Percentiles rank a stretch among this genome's conserved stretches.
phyloP scores from a whole-genome alignment of 225 moss, liverwort and hornwort species.

The Rhytidiadelphus loreus region DNA sequence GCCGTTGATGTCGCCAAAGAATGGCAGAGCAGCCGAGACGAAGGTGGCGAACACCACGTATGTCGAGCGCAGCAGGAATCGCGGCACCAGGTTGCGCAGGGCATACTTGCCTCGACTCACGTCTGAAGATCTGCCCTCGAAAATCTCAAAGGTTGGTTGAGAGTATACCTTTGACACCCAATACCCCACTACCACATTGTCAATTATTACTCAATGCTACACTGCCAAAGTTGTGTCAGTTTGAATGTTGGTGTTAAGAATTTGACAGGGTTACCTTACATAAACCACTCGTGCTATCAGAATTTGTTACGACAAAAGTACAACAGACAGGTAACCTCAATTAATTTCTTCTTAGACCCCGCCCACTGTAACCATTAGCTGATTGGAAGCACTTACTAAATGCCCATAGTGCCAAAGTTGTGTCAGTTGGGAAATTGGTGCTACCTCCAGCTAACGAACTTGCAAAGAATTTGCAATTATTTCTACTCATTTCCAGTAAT shows the following conservation, averaged over 20 bases:
- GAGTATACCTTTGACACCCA: conserved; percentile 35
- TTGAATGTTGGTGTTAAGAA: neutral
- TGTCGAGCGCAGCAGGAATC: conserved; percentile 27
- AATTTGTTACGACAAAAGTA: neutral
- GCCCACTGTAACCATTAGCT: neutral
- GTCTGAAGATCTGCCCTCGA: conserved; percentile 36
- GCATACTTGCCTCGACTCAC: conserved; percentile 30
- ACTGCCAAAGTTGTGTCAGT: neutral
- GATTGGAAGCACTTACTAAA: neutral
- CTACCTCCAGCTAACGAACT: neutral
- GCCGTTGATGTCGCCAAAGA: conserved; percentile 56
- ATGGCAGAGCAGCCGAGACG: conserved; percentile 56
- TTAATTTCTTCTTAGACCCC: neutral
- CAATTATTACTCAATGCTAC: neutral
- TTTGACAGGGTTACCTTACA: neutral
- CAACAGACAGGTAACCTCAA: neutral
- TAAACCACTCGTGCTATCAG: neutral
- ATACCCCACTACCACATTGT: neutral
- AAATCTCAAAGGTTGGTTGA: conserved; percentile 63
- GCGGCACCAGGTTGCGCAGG: conserved; percentile 33
- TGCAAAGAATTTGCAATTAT: neutral
- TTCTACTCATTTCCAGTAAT: neutral
- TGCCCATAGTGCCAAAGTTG: neutral
- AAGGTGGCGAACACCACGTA: conserved; percentile 41
- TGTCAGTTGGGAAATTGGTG: neutral